Conservation (phyloP, 805 yeast genomes). For the Metschnikowia henanensis region DNA sequence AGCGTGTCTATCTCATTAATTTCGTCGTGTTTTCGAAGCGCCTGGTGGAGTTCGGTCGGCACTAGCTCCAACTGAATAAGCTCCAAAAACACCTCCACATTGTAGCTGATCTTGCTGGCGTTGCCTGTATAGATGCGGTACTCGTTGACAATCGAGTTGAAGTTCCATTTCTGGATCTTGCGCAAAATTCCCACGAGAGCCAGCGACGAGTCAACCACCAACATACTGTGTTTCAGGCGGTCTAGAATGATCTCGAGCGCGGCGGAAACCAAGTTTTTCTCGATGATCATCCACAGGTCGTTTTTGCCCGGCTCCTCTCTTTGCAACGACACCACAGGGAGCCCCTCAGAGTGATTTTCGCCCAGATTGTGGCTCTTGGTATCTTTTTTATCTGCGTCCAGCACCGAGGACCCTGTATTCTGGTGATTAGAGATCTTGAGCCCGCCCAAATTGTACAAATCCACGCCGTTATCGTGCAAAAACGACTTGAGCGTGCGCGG, state of each 20-base stretch:
- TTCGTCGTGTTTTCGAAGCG: conserved; percentile 13
- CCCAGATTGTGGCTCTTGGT: conserved; percentile 15
- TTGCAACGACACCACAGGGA: conserved; percentile 28
- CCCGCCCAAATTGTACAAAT: conserved; percentile 48
- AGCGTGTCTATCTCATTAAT: background rate
- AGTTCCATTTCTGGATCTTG: conserved; percentile 85
- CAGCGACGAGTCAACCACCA: conserved; percentile 78
- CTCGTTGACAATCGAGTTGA: conserved; percentile 80
- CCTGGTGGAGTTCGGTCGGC: conserved; percentile 39
- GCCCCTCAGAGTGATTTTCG: conserved; percentile 9
- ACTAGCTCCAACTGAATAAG: conserved; percentile 56
- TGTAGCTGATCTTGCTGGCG: conserved; percentile 71
- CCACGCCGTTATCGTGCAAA: conserved; percentile 55
- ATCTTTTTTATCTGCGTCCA: conserved; percentile 6
- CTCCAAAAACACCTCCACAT: conserved; percentile 81
- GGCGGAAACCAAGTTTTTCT: conserved; percentile 59
- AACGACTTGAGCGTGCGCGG: conserved; percentile 67
- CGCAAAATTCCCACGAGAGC: conserved; percentile 80
- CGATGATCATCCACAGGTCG: conserved; percentile 77
- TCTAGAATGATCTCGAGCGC: conserved; percentile 69
- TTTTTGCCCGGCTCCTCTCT: conserved; percentile 27
- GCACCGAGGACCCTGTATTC: conserved; percentile 20
- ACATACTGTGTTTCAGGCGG: conserved; percentile 59
- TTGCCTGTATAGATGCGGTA: conserved; percentile 68
- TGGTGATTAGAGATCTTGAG: conserved; percentile 40